phyloP scores from a whole-genome alignment of 2,329 filamentous ascomycete species.

The Coleophoma cylindrospora region DNA sequence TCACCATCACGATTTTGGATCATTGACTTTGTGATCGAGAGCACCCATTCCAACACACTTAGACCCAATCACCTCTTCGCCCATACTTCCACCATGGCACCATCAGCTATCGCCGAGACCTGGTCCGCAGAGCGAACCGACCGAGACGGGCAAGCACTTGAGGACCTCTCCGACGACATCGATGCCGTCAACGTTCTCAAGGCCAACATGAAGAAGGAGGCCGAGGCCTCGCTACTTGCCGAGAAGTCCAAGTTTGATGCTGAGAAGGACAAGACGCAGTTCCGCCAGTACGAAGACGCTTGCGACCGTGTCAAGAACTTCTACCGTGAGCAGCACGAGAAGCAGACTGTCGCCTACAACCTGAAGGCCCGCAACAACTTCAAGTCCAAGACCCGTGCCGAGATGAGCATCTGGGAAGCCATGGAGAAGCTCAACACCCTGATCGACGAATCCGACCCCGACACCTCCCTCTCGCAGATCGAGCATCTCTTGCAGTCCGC shows the following conservation, averaged over 20 bases:
- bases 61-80: not conserved
- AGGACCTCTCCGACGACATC: constrained; percentile 40
- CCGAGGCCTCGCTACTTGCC: constrained; percentile 33
- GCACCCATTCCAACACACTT: not conserved
- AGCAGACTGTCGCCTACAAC: constrained; percentile 81
- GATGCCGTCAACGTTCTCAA: constrained; percentile 52
- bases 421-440: constrained; percentile 90
- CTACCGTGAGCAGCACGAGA: constrained; percentile 68
- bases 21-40: too few relatives aligned
- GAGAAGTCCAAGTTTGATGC: constrained; percentile 63
- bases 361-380: constrained; percentile 71
- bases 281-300: constrained; percentile 78
- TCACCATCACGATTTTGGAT: too few relatives aligned
- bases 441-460: constrained; percentile 86
- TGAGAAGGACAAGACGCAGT: constrained; percentile 73
- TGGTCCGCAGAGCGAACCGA: constrained; percentile 3
- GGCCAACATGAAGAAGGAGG: constrained; percentile 26
- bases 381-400: constrained; percentile 54
- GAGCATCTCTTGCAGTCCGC: constrained; percentile 85
- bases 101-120: constrained; percentile 12
- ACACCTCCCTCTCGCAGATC: constrained; percentile 83
- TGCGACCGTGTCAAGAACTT: constrained; percentile 83
- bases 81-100: constrained; percentile 14
- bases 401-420: constrained; percentile 86
- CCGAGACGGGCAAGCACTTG: constrained; percentile 29